Evolutionary conservation across 352 stramenopile species (phyloP).

Genomic region (Phytophthora colocasiae): DNA sequence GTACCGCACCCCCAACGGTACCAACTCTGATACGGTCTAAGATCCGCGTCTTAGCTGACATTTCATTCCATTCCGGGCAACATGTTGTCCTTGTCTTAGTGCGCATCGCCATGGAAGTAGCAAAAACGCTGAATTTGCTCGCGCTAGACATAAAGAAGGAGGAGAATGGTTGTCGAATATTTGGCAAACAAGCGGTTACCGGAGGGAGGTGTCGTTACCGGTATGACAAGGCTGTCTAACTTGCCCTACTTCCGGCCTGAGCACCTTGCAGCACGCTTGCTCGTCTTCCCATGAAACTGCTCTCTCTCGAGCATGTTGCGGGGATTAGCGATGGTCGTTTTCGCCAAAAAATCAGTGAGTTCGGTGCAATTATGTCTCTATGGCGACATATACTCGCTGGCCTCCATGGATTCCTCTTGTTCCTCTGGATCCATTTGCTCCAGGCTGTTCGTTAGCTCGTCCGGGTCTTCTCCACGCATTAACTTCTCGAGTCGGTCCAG

Average conservation of each 20-base stretch:
- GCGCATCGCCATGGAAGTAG: constrained; percentile 14
- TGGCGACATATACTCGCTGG: constrained; percentile 53
- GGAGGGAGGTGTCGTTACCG: constrained; percentile 27
- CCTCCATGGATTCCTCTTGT: constrained; percentile 61
- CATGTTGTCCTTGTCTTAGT: constrained; percentile 2
- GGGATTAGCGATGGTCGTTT: constrained; percentile 13
- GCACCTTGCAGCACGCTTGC: constrained; percentile 6
- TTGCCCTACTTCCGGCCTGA: constrained; percentile 14
- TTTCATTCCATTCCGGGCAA: constrained; percentile 3
- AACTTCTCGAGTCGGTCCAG: constrained; percentile 83
- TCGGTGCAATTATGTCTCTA: constrained; percentile 15
- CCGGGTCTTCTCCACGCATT: constrained; percentile 78
- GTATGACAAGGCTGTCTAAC: constrained; percentile 15
- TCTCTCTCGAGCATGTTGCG: constrained; percentile 4
- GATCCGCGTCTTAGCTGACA: constrained; percentile 2
- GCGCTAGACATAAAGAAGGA: background rate
- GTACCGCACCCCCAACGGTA: constrained; percentile 18
- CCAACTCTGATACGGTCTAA: constrained; percentile 21
- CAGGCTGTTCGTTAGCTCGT: constrained; percentile 72
- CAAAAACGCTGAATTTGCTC: background rate
- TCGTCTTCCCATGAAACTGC: constrained; percentile 29
- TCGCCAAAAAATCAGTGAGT: constrained; percentile 9
- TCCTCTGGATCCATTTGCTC: constrained; percentile 66
- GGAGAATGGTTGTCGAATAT: constrained; percentile 30
- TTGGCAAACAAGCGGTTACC: constrained; percentile 29